These are phyloP conservation scores for Wallacemonas sp. DNA, from an alignment of 208 protist species.

Conservation along the genomic window DNA sequence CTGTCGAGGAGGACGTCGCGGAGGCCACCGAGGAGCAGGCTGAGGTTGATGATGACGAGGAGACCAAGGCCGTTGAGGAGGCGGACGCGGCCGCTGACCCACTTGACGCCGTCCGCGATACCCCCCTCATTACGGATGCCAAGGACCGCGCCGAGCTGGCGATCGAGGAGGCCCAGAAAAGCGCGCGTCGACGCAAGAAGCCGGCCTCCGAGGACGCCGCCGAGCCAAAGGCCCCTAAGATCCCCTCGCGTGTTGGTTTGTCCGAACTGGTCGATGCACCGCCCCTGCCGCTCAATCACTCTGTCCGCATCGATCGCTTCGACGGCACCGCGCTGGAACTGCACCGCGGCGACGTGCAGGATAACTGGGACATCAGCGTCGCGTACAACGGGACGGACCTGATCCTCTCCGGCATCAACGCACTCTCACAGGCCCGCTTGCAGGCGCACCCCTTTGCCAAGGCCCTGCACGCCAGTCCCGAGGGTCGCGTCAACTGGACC, in stretches of 20 bases:
- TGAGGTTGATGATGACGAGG: conserved; percentile 8
- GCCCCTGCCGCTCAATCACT: conserved; percentile 30
- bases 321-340: conserved; percentile 38
- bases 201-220: not conserved
- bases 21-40: conserved; percentile 3
- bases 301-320: conserved; percentile 31
- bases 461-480: conserved; percentile 30
- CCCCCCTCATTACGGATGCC: not conserved
- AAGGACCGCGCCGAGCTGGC: conserved; percentile 23
- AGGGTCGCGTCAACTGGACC: conserved; percentile 46
- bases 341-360: conserved; percentile 25
- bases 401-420: conserved; percentile 48
- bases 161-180: conserved; percentile 19
- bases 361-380: conserved; percentile 56
- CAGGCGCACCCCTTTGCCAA: conserved; percentile 46
- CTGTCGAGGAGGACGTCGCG: conserved; percentile 7
- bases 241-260: conserved; percentile 16
- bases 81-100: not conserved
- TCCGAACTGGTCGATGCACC: conserved; percentile 17
- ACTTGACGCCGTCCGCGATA: not conserved
- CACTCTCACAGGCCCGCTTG: conserved; percentile 25
- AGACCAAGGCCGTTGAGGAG: conserved; percentile 4
- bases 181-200: conserved; percentile 1
- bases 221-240: not conserved
- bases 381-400: conserved; percentile 42